Percentiles rank a stretch among this genome's conserved stretches.
phyloP scores from a whole-genome alignment of 116 monocot genomes.

The Cymodocea nodosa region DNA sequence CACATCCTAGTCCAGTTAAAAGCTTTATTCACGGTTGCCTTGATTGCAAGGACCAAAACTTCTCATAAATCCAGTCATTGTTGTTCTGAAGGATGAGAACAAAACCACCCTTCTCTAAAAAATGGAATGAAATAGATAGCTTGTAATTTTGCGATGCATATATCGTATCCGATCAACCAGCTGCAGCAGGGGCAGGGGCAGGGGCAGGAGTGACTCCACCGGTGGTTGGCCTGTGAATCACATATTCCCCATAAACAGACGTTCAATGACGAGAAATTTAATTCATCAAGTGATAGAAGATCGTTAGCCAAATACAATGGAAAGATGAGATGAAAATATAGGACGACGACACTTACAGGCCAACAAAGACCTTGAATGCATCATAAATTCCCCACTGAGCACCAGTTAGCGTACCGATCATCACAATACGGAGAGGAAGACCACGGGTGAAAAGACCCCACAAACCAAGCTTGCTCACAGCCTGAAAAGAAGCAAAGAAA shows the following conservation, averaged over 20 bases:
- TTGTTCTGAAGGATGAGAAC: constrained; percentile 4
- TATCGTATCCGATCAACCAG: background rate
- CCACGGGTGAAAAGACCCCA: constrained; percentile 18
- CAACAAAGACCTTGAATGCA: constrained; percentile 17
- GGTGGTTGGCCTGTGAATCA: constrained; percentile 11
- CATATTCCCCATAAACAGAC: background rate
- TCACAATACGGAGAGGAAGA: constrained; percentile 16
- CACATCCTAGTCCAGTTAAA: background rate
- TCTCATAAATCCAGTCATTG: background rate
- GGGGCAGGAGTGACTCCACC: constrained; percentile 19
- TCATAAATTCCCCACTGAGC: constrained; percentile 20
- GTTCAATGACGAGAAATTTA: background rate
- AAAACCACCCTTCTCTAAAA: constrained; percentile 7
- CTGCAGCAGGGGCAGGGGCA: background rate
- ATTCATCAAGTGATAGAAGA: background rate
- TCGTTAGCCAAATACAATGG: background rate
- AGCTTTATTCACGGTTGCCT: constrained; percentile 4
- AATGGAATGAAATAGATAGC: constrained; percentile 1
- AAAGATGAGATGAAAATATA: background rate
- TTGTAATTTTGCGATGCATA: background rate
- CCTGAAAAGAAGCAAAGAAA: background rate
- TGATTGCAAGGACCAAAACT: background rate
- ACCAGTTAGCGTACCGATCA: constrained; percentile 23
- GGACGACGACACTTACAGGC: constrained; percentile 9
- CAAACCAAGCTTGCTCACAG: constrained; percentile 6